A percentile compares a stretch with the other conserved stretches of the same genome.
Evolutionary conservation across 768 basidiomycete genomes (phyloP).

Genomic region (Cystobasidium tubakii): DNA sequence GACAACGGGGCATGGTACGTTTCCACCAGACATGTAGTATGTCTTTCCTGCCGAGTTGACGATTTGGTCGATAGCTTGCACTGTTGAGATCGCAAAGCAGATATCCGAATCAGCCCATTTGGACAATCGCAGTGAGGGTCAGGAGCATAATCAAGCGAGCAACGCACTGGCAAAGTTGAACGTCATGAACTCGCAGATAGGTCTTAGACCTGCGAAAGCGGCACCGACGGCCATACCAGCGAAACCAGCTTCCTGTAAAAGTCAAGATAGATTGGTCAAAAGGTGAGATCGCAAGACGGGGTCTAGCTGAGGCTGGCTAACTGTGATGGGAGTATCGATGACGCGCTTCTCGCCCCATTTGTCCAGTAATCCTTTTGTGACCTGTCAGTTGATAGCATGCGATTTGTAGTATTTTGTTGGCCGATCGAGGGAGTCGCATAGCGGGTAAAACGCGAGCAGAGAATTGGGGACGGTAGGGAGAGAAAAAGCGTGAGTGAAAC

Average conservation of each 20-base stretch:
- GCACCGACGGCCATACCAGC: slow-evolving; percentile 92
- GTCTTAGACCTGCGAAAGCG: slow-evolving; percentile 86
- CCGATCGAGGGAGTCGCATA: slow-evolving; percentile 17
- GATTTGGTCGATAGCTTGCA: slow-evolving; percentile 90
- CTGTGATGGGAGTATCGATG: slow-evolving; percentile 78
- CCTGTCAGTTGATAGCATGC: slow-evolving; percentile 55
- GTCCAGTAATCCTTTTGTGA: slow-evolving; percentile 96
- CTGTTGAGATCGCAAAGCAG: neutral
- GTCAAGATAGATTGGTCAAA: neutral
- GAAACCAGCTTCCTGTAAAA: slow-evolving; percentile 77
- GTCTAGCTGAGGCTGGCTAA: slow-evolving; percentile 42
- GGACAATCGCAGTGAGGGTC: no score
- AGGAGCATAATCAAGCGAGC: neutral
- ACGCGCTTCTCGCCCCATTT: slow-evolving; percentile 99
- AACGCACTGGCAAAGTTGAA: slow-evolving; percentile 89
- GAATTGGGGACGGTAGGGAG: neutral
- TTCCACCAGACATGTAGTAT: slow-evolving; percentile 99
- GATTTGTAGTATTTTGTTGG: slow-evolving; percentile 15
- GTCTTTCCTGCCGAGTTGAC: slow-evolving; percentile 99
- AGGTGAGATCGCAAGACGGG: neutral
- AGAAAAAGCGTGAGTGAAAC: neutral
- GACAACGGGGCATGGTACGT: slow-evolving; percentile 94
- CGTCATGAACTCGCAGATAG: slow-evolving; percentile 99
- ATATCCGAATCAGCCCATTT: no score
- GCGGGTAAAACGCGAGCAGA: neutral